Evolutionary conservation across 345 rosid genomes (phyloP).

Genomic region (Acer yangbiense): DNA sequence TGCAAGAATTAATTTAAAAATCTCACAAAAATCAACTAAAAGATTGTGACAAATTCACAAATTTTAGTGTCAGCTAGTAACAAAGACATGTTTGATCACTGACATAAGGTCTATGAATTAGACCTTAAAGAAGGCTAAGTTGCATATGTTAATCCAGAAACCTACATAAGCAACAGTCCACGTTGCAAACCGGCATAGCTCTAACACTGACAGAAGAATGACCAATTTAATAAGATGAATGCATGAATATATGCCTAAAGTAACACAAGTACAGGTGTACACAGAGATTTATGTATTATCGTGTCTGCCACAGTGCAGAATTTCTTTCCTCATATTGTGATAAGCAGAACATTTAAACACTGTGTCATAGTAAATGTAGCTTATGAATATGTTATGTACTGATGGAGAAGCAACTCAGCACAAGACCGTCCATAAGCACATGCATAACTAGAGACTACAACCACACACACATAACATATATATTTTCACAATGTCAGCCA

Average conservation of each 20-base stretch:
- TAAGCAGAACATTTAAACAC: slow-evolving; percentile 14
- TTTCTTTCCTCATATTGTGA: slow-evolving; percentile 8
- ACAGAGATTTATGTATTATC: neutral
- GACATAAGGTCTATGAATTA: neutral
- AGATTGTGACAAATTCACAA: neutral
- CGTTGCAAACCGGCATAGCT: too few relatives aligned
- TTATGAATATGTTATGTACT: neutral
- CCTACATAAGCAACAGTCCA: too few relatives aligned
- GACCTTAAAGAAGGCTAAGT: too few relatives aligned
- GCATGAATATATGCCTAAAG: neutral
- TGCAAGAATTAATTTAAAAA: too few relatives aligned
- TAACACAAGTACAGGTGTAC: neutral
- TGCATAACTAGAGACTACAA: neutral
- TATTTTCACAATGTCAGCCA: slow-evolving; percentile 33
- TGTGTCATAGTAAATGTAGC: neutral
- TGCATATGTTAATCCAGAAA: too few relatives aligned
- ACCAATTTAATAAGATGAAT: neutral
- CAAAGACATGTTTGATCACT: neutral
- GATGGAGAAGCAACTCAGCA: slow-evolving; percentile 1
- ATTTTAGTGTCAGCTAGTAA: neutral
- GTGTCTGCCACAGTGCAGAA: neutral
- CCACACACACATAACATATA: neutral
- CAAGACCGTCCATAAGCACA: neutral
- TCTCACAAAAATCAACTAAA: neutral
- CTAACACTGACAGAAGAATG: neutral